Evolutionary conservation across 768 basidiomycete genomes (phyloP), one percentile per base, ranked within the genome.

Genomic region (Leccinum variicolor): DNA sequence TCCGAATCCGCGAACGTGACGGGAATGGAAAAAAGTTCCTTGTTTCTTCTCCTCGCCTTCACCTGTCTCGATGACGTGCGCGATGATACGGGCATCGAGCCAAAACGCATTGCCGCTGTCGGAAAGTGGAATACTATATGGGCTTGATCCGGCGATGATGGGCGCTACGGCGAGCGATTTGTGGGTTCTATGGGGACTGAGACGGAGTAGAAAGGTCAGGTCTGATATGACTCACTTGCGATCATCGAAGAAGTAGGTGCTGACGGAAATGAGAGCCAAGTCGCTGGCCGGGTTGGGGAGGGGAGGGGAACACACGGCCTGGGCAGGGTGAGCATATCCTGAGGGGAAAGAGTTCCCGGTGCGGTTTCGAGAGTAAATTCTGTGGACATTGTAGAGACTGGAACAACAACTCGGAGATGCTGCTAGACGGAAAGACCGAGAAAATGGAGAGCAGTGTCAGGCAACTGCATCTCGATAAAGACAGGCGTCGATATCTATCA

Each of bases 71-170:
- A 89, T 81, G 53, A 85, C 82, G 54, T 89, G 85, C 1, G 79
- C 90, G 57, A 94, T 69, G n/a, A 86, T 89, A 45, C 82, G 79
- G 2, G 79, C 73, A 51, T 85, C 81, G 13, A 94, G 77, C 92
- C 92, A 93, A 74, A 93, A 92, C 2, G 80, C 79, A 47, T 90
- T 85, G 21, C 90, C 90, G 9, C 84, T 88, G 53, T 84, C 82
- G 23, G 81, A 74, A 34, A 92, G 79, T 15, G 84, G 77, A 55
- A 89, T 76, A 59, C 85, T 76, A 39, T 86, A 67, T 1, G 84
- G 78, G 54, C 77, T 69, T 13, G 75, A 74, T 17, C 73, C 69
- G 11, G 81, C 77, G 52, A 82, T 81, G 54, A 91, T 74, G 28
- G 87, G 77, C 14, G 82, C 77, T 53, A 93, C 72, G 62, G 79